Base-by-base conservation (phyloP, 495 filamentous ascomycete species). In the Trichodelitschia bisporula region DNA sequence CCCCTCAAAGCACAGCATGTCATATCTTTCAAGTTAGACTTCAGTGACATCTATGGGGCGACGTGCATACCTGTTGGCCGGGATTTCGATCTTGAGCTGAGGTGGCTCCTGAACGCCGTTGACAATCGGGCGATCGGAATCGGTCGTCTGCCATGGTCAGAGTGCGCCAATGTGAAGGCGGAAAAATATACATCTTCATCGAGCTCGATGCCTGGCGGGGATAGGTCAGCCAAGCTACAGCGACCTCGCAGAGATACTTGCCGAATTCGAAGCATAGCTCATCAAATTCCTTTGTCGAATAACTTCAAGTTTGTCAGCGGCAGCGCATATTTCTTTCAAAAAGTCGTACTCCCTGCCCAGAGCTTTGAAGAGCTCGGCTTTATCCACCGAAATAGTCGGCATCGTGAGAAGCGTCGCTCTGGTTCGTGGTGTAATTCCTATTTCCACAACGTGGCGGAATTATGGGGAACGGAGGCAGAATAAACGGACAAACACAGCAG, bases 241-340 rank as follows among this genome's bases (percentile, higher is more conserved):
- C 14, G 33, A 46, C 49, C 46, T 43, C 43, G 47, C 23, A 45
- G 35, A 29, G 28, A 34, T 30, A 49, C 60, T 40, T 53, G 70
- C 82, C 86, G 49, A 91, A 99, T 40, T 99, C 86, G 63, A 99
- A 97, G 49, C 86, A 99, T 40, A 99, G 58, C 45, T 90, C 73
- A 46, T 97, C 84, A 48, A 99, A 95, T 46, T 84, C 77, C 38
- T 91, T 67, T 41, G 74, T 77, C 26, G 83, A 92, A 49, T 80
- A 91, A 17, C 76, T 83, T 38, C 3, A 14, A 28, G 33, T 20
- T 3, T 21, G 26, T 31, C 24, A 24, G 27, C 19, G 14, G 15
- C n/a, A n/a, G n/a, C n/a, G n/a, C n/a, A n/a, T n/a, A n/a, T n/a
- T n/a, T n/a, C n/a, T n/a, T n/a, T n/a, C n/a, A n/a, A n/a, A n/a